Conservation (phyloP, 805 yeast genomes). For the Ascoidea tarda region DNA sequence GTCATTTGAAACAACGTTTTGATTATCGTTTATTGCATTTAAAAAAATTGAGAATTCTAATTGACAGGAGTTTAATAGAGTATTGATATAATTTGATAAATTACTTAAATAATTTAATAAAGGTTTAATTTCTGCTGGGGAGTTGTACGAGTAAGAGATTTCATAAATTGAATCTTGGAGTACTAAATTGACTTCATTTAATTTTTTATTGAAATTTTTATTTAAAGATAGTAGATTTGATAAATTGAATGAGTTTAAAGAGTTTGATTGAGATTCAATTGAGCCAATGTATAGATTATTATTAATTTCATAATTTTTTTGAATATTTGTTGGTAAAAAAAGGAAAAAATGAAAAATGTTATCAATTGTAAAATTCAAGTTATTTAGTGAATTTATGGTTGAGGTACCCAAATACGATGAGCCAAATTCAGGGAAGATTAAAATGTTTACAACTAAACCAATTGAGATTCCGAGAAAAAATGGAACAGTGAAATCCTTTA, state of each 20-base stretch:
- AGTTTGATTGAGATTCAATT: conserved; percentile 10
- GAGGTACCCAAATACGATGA: conserved; percentile 31
- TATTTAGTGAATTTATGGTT: conserved; percentile 24
- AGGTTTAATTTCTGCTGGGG: conserved; percentile 27
- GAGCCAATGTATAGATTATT: conserved; percentile 5
- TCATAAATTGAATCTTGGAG: conserved; percentile 34
- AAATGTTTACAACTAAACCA: conserved; percentile 26
- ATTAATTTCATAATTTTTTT: background rate
- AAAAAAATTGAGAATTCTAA: conserved; percentile 25
- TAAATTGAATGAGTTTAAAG: conserved; percentile 12
- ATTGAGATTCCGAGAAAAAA: conserved; percentile 31
- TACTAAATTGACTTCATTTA: conserved; percentile 22
- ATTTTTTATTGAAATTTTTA: conserved; percentile 17
- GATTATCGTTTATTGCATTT: conserved; percentile 4
- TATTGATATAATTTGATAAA: conserved; percentile 22
- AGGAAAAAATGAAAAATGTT: conserved; percentile 25
- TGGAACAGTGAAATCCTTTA: conserved; percentile 25
- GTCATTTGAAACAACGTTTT: background rate
- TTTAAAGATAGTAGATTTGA: conserved; percentile 22
- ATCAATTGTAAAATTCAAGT: conserved; percentile 24
- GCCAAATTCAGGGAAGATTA: conserved; percentile 38
- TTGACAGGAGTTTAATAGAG: conserved; percentile 33
- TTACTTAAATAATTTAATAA: conserved; percentile 19
- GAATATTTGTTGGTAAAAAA: background rate
- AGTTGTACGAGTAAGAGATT: conserved; percentile 29